Percentiles rank a stretch among this genome's conserved stretches.
Conservation (phyloP, 257 asterid genomes). For the Handroanthus guayacan region DNA sequence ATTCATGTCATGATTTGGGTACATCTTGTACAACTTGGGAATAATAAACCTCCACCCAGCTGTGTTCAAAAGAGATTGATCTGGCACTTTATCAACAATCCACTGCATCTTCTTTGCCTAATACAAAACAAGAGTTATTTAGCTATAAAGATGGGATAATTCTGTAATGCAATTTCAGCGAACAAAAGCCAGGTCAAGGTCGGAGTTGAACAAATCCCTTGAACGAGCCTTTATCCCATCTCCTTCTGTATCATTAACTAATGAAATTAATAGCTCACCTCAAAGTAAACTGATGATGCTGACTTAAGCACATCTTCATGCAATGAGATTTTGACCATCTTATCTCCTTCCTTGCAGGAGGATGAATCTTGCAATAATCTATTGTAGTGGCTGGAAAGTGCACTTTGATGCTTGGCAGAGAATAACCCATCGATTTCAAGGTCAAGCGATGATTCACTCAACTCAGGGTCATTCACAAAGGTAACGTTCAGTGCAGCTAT, state of each 20-base stretch:
- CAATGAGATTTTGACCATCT: constrained; percentile 73
- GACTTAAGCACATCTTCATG: constrained; percentile 82
- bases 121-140: constrained; percentile 31
- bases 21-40: constrained; percentile 86
- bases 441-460: constrained; percentile 63
- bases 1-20: constrained; percentile 76
- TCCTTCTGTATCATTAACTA: neutral
- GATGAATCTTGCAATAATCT: constrained; percentile 41
- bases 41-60: constrained; percentile 83
- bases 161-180: constrained; percentile 22
- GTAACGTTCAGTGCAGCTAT: constrained; percentile 73
- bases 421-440: constrained; percentile 76
- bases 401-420: constrained; percentile 48
- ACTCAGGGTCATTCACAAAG: constrained; percentile 66
- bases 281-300: constrained; percentile 72
- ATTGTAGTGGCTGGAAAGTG: constrained; percentile 39
- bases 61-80: constrained; percentile 79
- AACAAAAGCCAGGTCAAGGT: constrained; percentile 18
- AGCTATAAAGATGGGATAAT: constrained; percentile 31
- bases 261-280: constrained; percentile 54
- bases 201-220: neutral
- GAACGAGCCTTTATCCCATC: neutral
- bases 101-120: constrained; percentile 84
- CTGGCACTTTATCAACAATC: constrained; percentile 75
- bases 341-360: constrained; percentile 54